These are phyloP conservation scores for Fusarium sp. DNA, from an alignment of 2,329 filamentous ascomycete species.

Conservation along the genomic window DNA sequence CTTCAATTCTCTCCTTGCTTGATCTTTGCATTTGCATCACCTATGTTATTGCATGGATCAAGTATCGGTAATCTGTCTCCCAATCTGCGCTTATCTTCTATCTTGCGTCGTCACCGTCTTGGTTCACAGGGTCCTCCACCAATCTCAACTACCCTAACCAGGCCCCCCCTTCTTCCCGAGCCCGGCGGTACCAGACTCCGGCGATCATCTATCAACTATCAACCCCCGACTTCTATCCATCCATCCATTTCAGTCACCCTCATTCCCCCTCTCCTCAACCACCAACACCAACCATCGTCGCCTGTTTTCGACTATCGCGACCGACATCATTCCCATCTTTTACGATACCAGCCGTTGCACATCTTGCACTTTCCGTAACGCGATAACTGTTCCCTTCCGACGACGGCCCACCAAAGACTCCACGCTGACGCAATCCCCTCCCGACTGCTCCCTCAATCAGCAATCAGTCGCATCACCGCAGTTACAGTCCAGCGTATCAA, in stretches of 20 bases:
- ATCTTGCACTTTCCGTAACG: constrained; percentile 25
- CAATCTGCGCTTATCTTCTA: constrained; percentile 34
- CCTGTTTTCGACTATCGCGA: constrained; percentile 15
- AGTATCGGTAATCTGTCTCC: constrained; percentile 17
- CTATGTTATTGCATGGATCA: constrained; percentile 7
- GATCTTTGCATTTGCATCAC: constrained; percentile 15
- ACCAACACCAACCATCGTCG: constrained; percentile 16
- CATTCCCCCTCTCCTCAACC: constrained; percentile 21
- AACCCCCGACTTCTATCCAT: constrained; percentile 26
- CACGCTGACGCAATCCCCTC: constrained; percentile 47
- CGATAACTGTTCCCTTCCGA: constrained; percentile 33
- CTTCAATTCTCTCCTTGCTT: constrained; percentile 5
- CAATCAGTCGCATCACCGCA: constrained; percentile 27
- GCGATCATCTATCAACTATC: constrained; percentile 29
- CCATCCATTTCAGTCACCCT: constrained; percentile 13
- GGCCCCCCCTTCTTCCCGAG: constrained; percentile 25
- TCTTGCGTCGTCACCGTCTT: constrained; percentile 1
- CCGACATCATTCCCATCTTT: constrained; percentile 10
- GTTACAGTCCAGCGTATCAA: constrained; percentile 15
- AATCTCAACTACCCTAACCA: too few species aligned
- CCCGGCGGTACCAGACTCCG: constrained; percentile 28
- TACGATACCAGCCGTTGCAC: background rate
- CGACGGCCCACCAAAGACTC: constrained; percentile 39
- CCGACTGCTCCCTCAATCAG: constrained; percentile 21
- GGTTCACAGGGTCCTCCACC: constrained; percentile 28